A percentile compares a stretch with the other conserved stretches of the same genome.
Conservation (phyloP, 1,139 yeast species). For the Debaryomyces psychrophilus region DNA sequence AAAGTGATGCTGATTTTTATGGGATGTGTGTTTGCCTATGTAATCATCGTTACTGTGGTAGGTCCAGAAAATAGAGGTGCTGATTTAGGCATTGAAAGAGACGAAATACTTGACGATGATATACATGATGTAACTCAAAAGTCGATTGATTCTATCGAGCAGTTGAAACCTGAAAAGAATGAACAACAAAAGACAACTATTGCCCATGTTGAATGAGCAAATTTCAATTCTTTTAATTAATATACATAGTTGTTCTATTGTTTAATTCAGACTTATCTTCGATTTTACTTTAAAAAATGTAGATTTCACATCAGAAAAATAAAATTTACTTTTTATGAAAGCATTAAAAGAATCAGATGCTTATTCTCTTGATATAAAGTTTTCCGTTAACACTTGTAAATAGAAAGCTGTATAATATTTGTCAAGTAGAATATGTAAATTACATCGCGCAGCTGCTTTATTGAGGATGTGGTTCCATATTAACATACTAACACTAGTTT, state of each 20-base stretch:
- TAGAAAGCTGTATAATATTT: no score
- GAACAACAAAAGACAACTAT: not conserved
- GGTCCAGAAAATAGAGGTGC: slow-evolving; percentile 73
- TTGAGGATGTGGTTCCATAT: no score
- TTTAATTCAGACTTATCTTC: no score
- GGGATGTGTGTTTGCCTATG: slow-evolving; percentile 73
- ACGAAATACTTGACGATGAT: slow-evolving; percentile 8
- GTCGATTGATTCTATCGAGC: slow-evolving; percentile 23
- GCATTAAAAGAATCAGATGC: no score
- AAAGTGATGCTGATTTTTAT: slow-evolving; percentile 80
- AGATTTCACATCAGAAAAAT: no score
- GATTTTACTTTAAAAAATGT: no score
- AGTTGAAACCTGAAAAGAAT: not conserved
- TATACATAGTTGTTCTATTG: not conserved
- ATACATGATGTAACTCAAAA: not conserved
- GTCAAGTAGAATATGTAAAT: no score
- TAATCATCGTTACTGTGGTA: slow-evolving; percentile 56
- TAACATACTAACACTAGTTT: no score
- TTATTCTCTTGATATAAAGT: no score
- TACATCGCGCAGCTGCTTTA: no score
- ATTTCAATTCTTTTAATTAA: not conserved
- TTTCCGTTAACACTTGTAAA: no score
- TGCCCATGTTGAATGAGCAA: not conserved
- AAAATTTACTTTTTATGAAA: no score
- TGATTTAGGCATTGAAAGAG: slow-evolving; percentile 10